Evolutionary conservation across 2,329 filamentous ascomycete genomes (phyloP).

Genomic region (Monilinia polystroma): DNA sequence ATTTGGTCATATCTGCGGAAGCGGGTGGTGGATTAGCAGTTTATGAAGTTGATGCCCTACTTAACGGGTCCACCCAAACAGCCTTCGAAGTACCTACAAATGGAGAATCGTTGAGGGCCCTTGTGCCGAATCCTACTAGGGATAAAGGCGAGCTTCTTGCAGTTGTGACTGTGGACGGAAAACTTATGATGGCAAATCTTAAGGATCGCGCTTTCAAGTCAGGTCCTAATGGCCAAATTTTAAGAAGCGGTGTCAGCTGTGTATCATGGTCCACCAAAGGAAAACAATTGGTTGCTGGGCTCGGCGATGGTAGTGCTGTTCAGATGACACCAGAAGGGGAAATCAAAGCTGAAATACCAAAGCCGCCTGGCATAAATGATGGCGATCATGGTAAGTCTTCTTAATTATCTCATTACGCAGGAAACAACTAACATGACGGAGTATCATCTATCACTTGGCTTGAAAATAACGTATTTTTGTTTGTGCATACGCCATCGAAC

Average conservation of each 20-base stretch:
- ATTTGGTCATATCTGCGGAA: slow-evolving; percentile 79
- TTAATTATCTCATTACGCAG: slow-evolving; percentile 6
- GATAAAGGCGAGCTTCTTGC: slow-evolving; percentile 75
- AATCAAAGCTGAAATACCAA: slow-evolving; percentile 74
- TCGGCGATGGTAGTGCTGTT: slow-evolving; percentile 73
- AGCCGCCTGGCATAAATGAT: slow-evolving; percentile 63
- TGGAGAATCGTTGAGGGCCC: slow-evolving; percentile 66
- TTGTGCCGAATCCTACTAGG: slow-evolving; percentile 77
- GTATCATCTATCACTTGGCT: slow-evolving; percentile 86
- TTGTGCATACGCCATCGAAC: slow-evolving; percentile 70
- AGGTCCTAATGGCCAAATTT: slow-evolving; percentile 59
- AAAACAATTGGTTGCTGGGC: slow-evolving; percentile 86
- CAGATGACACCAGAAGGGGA: slow-evolving; percentile 83
- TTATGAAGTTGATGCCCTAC: slow-evolving; percentile 70
- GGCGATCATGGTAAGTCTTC: slow-evolving; percentile 64
- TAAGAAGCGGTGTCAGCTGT: slow-evolving; percentile 77
- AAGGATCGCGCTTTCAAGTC: slow-evolving; percentile 60
- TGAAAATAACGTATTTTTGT: slow-evolving; percentile 80
- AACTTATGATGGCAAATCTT: slow-evolving; percentile 80
- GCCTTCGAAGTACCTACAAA: slow-evolving; percentile 77
- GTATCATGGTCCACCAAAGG: slow-evolving; percentile 90
- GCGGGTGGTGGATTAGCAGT: slow-evolving; percentile 77
- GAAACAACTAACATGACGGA: slow-evolving; percentile 41
- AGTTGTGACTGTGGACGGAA: slow-evolving; percentile 75
- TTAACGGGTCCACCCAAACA: slow-evolving; percentile 64